Conservation (phyloP, 768 basidiomycete genomes). For the Amanita rubescens region DNA sequence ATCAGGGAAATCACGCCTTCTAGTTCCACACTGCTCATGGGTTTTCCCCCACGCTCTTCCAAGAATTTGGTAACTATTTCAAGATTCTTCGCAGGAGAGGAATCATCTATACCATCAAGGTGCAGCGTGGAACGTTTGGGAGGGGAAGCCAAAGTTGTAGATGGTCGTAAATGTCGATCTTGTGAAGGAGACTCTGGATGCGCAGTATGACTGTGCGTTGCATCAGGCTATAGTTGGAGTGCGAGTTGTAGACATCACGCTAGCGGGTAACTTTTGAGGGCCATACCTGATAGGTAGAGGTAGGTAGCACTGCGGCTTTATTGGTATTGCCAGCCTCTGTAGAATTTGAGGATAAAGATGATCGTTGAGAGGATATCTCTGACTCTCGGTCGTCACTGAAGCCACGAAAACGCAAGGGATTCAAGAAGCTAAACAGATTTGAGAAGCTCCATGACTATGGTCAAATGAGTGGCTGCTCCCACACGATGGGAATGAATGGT, state of each 20-base stretch:
- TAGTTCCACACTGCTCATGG: constrained; percentile 44
- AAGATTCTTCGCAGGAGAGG: constrained; percentile 36
- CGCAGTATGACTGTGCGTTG: background rate
- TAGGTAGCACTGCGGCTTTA: background rate
- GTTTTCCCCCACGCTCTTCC: constrained; percentile 36
- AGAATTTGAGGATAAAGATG: background rate
- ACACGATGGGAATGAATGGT: constrained; percentile 4
- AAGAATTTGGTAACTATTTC: constrained; percentile 43
- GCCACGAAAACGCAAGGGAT: constrained; percentile 35
- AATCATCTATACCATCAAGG: constrained; percentile 15
- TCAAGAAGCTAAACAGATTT: constrained; percentile 41
- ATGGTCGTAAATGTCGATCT: constrained; percentile 3
- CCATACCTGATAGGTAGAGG: background rate
- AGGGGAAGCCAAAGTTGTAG: background rate
- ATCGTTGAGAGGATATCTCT: background rate
- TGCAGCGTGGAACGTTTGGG: constrained; percentile 3
- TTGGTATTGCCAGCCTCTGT: background rate
- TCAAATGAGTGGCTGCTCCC: constrained; percentile 12
- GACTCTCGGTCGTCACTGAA: constrained; percentile 14
- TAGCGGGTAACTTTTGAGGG: background rate
- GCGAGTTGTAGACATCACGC: background rate
- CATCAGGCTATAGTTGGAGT: background rate
- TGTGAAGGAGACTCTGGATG: constrained; percentile 1
- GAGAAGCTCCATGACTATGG: constrained; percentile 44
- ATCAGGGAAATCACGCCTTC: constrained; percentile 50